Base-by-base conservation (phyloP, 768 basidiomycete genomes). In the Cystobasidium ongulense region DNA sequence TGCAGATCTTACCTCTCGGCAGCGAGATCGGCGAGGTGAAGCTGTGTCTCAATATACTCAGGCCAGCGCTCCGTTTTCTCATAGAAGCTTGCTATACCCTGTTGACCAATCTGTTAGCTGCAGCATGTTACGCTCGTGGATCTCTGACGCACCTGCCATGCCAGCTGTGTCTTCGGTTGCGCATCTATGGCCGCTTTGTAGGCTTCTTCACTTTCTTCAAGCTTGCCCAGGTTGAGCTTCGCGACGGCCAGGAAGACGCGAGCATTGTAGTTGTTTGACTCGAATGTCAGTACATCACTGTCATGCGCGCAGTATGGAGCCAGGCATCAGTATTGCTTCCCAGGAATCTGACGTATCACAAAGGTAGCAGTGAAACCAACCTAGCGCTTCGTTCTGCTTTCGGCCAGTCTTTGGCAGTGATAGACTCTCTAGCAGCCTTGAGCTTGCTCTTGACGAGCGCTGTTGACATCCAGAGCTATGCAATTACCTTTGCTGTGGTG, bases 241-340 rank as follows among this genome's bases (percentile, higher is more conserved):
- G 96, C 88, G 13, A 96, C 82, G 1, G 88, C 93, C 31, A 91
- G 85, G 79, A 93, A 96, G 27, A 96, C 89, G 80, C 89, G 86
- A 3, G 90, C 93, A 78, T 89, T 88, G 79, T 95, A 95, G 78
- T 92, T 92, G 52, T 87, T 85, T 0, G 88, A 85, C 72, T 96
- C 93, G 76, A 77, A 78, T 63, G 78, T 79, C 52, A 79, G 71
- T 18, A 78, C 77, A n/a, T 76, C 76, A 27, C 75, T 77, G 62
- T 36, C n/a, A 15, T 15, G 25, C 31, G 13, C 1, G 7, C 33
- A 72, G 52, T 27, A 46, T 3, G 4, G 33, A 29, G n/a, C 68
- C 73, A 17, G 59, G 63, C 33, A 4, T 35, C 21, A 67, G 46
- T 50, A 50, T 50, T n/a, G 46, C 7, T 31, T 87, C 87, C 41